Conservation (phyloP, 306 rosid species). For the Abrus pulchellus region DNA sequence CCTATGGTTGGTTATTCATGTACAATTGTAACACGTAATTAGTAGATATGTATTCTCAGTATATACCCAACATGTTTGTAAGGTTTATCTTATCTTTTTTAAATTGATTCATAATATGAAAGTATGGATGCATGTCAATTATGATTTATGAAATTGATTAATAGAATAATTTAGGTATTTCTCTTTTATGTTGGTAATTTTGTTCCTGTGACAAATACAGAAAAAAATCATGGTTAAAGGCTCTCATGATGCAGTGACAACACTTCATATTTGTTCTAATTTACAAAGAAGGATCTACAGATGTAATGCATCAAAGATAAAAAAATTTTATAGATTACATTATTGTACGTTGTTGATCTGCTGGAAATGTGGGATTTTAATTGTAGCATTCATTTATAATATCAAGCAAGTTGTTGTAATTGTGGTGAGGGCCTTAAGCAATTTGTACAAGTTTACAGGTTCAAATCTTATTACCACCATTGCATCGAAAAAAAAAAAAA, state of each 20-base stretch:
- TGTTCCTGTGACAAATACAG: not conserved
- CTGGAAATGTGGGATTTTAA: not conserved
- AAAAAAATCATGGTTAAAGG: not conserved
- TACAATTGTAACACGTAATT: not conserved
- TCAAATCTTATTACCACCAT: not conserved
- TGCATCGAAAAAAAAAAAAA: not conserved
- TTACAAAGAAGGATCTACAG: not conserved
- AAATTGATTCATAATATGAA: not conserved
- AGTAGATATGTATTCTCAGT: not conserved
- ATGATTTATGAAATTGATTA: not conserved
- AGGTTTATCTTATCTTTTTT: not conserved
- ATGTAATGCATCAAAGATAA: not conserved
- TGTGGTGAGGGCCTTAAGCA: not conserved
- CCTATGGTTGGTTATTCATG: not conserved
- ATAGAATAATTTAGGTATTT: not conserved
- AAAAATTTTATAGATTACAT: not conserved
- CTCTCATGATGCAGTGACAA: not conserved
- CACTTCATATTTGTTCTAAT: not conserved
- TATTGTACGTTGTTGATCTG: not conserved
- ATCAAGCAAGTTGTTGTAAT: not conserved
- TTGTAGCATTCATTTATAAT: not conserved
- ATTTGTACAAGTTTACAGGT: not conserved
- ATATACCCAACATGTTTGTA: not conserved
- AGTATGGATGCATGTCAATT: not conserved
- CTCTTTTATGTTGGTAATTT: not conserved